Evolutionary conservation across 2,329 filamentous ascomycete species (phyloP).

Genomic region (Cryphonectria radicalis): DNA sequence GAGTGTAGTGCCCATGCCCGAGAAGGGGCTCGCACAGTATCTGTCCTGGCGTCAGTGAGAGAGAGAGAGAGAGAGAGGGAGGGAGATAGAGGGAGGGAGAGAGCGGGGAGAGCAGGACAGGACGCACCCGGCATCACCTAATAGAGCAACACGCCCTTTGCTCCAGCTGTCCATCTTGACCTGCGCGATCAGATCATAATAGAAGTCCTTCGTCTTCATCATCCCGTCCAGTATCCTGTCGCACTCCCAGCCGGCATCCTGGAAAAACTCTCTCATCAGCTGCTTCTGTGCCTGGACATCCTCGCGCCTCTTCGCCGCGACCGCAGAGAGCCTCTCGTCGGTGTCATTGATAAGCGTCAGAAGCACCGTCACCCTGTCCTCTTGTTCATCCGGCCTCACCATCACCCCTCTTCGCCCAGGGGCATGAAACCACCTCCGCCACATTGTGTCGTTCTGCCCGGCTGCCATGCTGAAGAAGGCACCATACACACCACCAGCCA

Average conservation of each 20-base stretch:
- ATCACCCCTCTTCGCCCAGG: slow-evolving; percentile 43
- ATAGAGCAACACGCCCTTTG: slow-evolving; percentile 43
- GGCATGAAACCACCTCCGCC: slow-evolving; percentile 42
- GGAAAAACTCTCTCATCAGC: slow-evolving; percentile 45
- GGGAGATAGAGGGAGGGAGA: no score
- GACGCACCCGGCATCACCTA: slow-evolving; percentile 52
- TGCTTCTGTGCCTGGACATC: slow-evolving; percentile 43
- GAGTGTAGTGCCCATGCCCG: slow-evolving; percentile 53
- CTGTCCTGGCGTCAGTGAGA: slow-evolving; percentile 14
- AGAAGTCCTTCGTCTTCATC: slow-evolving; percentile 35
- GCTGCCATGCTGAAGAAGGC: slow-evolving; percentile 48
- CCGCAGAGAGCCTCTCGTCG: slow-evolving; percentile 33
- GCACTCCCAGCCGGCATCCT: slow-evolving; percentile 51
- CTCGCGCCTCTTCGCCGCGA: slow-evolving; percentile 33
- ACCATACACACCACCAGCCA: slow-evolving; percentile 37
- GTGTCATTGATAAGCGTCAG: slow-evolving; percentile 31
- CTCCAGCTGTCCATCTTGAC: slow-evolving; percentile 45
- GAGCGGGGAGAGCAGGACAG: no score
- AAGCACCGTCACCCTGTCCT: slow-evolving; percentile 19
- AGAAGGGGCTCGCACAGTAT: slow-evolving; percentile 49
- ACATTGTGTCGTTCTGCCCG: slow-evolving; percentile 36
- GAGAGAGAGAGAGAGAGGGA: not conserved
- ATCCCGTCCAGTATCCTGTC: slow-evolving; percentile 43
- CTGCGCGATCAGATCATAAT: slow-evolving; percentile 47
- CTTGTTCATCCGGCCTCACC: slow-evolving; percentile 42